Percentiles rank a stretch among this genome's conserved stretches.
Conservation (phyloP, 768 basidiomycete species). For the Boletus eberwhitei region DNA sequence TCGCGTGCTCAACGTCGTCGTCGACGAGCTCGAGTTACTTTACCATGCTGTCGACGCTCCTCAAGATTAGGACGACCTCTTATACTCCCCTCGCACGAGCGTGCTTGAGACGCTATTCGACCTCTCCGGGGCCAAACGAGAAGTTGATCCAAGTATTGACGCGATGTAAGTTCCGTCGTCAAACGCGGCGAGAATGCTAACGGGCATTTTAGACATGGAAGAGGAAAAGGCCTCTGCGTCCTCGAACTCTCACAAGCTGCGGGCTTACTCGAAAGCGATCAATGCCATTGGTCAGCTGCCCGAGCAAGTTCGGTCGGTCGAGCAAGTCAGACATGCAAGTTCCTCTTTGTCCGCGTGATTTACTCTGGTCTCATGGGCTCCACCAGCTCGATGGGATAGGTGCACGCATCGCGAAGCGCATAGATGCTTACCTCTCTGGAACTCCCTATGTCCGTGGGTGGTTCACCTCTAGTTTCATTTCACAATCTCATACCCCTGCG, state of each 20-base stretch:
- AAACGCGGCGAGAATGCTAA: neutral
- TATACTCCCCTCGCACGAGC: constrained; percentile 1
- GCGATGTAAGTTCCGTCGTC: constrained; percentile 34
- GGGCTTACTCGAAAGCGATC: constrained; percentile 50
- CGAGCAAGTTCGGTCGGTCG: constrained; percentile 42
- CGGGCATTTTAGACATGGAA: constrained; percentile 33
- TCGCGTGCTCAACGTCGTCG: neutral
- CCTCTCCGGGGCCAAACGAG: constrained; percentile 31
- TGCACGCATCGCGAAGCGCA: constrained; percentile 42
- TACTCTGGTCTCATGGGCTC: constrained; percentile 6
- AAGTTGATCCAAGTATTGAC: constrained; percentile 40
- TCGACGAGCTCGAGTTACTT: neutral
- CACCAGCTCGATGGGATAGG: constrained; percentile 34
- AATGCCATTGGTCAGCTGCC: constrained; percentile 37
- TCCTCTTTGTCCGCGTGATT: neutral
- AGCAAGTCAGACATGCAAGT: constrained; percentile 35
- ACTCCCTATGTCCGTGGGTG: constrained; percentile 37
- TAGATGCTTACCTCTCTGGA: constrained; percentile 39
- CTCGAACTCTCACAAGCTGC: constrained; percentile 48
- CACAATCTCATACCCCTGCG: constrained; percentile 1
- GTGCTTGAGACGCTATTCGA: constrained; percentile 18
- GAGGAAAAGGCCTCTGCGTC: constrained; percentile 37
- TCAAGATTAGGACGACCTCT: constrained; percentile 1
- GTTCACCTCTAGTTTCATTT: neutral
- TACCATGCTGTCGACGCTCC: constrained; percentile 20